Percentiles rank a stretch among this genome's conserved stretches.
Evolutionary conservation across 805 yeast genomes (phyloP).

Genomic region (Pichia heedii): DNA sequence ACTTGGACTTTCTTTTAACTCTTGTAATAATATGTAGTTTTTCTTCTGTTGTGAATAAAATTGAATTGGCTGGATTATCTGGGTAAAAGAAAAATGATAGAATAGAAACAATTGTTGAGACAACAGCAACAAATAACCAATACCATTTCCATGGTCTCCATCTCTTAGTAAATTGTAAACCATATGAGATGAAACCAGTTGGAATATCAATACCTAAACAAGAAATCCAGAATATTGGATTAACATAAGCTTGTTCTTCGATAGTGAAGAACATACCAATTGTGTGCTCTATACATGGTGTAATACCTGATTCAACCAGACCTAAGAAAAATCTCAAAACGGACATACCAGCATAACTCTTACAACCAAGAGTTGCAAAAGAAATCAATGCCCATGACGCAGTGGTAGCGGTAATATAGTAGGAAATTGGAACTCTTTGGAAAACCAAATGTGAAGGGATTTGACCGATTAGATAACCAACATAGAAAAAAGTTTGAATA

Average conservation of each 20-base stretch:
- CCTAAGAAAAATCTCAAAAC: conserved; percentile 32
- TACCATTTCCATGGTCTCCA: conserved; percentile 36
- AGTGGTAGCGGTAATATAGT: conserved; percentile 22
- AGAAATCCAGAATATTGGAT: conserved; percentile 23
- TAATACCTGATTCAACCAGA: conserved; percentile 28
- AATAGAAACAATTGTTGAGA: conserved; percentile 33
- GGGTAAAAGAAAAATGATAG: conserved; percentile 36
- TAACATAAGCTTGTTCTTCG: conserved; percentile 34
- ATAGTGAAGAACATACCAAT: conserved; percentile 41
- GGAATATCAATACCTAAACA: conserved; percentile 37
- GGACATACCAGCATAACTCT: conserved; percentile 36
- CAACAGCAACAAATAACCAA: conserved; percentile 46
- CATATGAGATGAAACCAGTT: conserved; percentile 27
- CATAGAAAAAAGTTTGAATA: conserved; percentile 37
- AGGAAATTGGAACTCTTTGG: conserved; percentile 29
- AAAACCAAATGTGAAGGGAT: conserved; percentile 35
- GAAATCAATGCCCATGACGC: conserved; percentile 29
- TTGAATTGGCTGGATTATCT: conserved; percentile 42
- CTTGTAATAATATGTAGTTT: conserved; percentile 35
- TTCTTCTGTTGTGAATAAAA: conserved; percentile 29
- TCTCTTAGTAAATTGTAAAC: conserved; percentile 14
- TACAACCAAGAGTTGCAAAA: conserved; percentile 34
- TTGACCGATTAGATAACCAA: conserved; percentile 39
- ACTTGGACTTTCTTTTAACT: conserved; percentile 26
- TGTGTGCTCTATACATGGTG: conserved; percentile 37